Evolutionary conservation across 2,329 filamentous ascomycete species (phyloP).

Genomic region (Cladorrhinum sp.): DNA sequence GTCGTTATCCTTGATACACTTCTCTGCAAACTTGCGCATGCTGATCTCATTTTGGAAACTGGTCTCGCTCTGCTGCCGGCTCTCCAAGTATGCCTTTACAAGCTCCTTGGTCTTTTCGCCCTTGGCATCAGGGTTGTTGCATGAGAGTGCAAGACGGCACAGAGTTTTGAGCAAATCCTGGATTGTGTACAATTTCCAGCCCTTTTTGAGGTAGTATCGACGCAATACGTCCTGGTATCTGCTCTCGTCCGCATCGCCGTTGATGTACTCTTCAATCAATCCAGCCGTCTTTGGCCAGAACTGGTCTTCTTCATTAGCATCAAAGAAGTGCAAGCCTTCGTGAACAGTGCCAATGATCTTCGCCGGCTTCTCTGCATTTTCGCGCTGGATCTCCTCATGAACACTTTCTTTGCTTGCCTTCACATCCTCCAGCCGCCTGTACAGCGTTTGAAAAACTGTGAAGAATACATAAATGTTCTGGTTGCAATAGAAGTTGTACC

Average conservation of each 20-base stretch:
- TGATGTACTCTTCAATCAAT: slow-evolving; percentile 83
- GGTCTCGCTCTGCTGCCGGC: slow-evolving; percentile 77
- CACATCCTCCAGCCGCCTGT: slow-evolving; percentile 76
- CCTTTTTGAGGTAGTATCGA: slow-evolving; percentile 84
- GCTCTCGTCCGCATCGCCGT: slow-evolving; percentile 74
- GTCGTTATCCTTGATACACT: slow-evolving; percentile 87
- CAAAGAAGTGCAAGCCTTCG: slow-evolving; percentile 76
- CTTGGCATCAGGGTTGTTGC: slow-evolving; percentile 81
- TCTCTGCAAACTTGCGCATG: slow-evolving; percentile 87
- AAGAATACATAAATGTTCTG: slow-evolving; percentile 92
- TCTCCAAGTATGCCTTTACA: slow-evolving; percentile 78
- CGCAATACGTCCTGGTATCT: slow-evolving; percentile 88
- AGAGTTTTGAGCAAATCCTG: slow-evolving; percentile 83
- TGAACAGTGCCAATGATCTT: slow-evolving; percentile 80
- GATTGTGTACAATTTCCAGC: slow-evolving; percentile 90
- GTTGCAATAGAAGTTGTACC: slow-evolving; percentile 90
- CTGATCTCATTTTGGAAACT: slow-evolving; percentile 88
- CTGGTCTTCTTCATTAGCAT: slow-evolving; percentile 58
- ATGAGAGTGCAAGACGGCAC: slow-evolving; percentile 74
- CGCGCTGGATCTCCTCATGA: slow-evolving; percentile 67
- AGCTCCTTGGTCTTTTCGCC: slow-evolving; percentile 86
- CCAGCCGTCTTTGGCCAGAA: slow-evolving; percentile 84
- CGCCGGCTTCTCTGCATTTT: slow-evolving; percentile 74
- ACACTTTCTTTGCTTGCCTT: slow-evolving; percentile 77
- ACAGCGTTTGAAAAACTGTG: slow-evolving; percentile 87